Evolutionary conservation across 1,284 basidiomycete genomes (phyloP).

Genomic region (Apiotrichum brassicae): DNA sequence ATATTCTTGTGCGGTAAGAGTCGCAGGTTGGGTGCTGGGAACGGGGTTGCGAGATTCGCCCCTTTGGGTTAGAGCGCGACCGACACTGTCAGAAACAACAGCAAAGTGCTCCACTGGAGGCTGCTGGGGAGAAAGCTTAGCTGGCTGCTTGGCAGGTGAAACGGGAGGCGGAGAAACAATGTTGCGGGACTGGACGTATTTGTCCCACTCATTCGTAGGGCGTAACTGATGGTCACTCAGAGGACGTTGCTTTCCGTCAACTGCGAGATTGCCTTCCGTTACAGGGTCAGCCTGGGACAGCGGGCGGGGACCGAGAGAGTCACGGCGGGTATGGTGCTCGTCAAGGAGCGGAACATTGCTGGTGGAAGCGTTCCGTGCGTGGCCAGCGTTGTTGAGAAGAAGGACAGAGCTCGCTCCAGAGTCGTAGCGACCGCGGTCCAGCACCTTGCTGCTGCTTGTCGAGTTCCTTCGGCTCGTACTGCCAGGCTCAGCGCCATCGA

Average conservation of each 20-base stretch:
- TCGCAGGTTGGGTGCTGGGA: not conserved
- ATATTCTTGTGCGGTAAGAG: constrained; percentile 10
- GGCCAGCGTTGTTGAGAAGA: not conserved
- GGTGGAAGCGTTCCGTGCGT: not conserved
- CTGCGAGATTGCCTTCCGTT: too few species aligned
- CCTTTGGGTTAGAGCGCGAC: constrained; percentile 5
- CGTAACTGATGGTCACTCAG: not conserved
- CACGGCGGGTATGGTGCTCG: not conserved
- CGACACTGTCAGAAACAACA: constrained; percentile 11
- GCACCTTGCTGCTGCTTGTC: constrained; percentile 1
- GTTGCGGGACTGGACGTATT: constrained; percentile 33
- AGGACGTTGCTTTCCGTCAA: not conserved
- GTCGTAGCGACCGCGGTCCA: constrained; percentile 2
- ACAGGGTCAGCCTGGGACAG: not conserved
- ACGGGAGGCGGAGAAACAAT: constrained; percentile 26
- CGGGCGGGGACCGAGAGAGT: constrained; percentile 3
- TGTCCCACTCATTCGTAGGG: constrained; percentile 34
- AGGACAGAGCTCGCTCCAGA: constrained; percentile 2
- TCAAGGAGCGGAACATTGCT: constrained; percentile 1
- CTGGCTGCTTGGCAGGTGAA: constrained; percentile 17
- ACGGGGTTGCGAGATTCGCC: constrained; percentile 6
- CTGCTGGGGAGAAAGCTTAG: too few species aligned
- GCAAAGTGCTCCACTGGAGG: constrained; percentile 1
- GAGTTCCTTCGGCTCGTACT: constrained; percentile 13
- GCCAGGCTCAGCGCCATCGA: not conserved